Conservation (phyloP, 306 rosid species). For the Corylus americana region DNA sequence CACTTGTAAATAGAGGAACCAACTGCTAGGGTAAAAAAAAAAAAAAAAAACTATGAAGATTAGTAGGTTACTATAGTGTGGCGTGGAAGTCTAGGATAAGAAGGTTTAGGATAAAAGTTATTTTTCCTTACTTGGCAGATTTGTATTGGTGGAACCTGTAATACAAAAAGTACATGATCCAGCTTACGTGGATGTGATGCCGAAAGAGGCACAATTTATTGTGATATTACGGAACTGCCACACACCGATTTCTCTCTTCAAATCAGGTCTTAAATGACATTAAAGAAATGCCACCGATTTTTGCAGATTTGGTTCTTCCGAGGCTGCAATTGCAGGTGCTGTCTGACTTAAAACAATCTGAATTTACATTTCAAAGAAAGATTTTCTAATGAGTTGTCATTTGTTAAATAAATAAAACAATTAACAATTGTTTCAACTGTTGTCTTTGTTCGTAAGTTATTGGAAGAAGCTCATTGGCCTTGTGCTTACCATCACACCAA, state of each 20-base stretch:
- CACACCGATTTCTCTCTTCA: no score
- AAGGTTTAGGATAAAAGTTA: constrained; percentile 26
- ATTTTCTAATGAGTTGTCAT: no score
- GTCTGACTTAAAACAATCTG: no score
- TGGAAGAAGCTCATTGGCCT: no score
- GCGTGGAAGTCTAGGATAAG: constrained; percentile 17
- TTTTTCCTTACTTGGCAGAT: constrained; percentile 22
- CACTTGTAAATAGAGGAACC: no score
- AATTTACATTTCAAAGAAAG: no score
- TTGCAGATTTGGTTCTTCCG: neutral
- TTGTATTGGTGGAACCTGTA: constrained; percentile 16
- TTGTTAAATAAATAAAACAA: no score
- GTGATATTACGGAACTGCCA: constrained; percentile 25
- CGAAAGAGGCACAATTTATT: neutral
- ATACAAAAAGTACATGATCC: constrained; percentile 3
- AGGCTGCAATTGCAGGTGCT: neutral
- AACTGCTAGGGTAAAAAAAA: no score
- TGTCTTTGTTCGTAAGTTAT: no score
- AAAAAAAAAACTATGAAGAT: neutral
- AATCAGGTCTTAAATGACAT: no score
- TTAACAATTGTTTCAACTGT: no score
- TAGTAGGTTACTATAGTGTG: neutral
- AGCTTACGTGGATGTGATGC: constrained; percentile 13
- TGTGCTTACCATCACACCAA: no score
- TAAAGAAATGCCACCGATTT: neutral